Conservation (phyloP, 129 eudicot species). For the Pulicaria dysenterica region DNA sequence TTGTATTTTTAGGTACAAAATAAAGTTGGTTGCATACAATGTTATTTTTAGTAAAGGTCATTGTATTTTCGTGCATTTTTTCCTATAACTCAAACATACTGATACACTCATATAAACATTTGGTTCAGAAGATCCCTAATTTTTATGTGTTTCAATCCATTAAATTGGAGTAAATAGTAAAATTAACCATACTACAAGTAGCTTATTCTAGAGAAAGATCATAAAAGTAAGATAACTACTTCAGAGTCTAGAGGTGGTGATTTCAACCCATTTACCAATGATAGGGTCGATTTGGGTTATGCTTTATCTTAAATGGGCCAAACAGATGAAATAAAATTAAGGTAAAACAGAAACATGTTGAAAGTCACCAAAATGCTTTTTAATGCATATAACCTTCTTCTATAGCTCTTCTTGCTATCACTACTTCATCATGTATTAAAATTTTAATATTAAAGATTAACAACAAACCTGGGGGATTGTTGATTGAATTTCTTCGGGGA, state of each 20-base stretch:
- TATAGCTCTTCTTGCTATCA: too few species aligned
- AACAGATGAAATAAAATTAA: neutral
- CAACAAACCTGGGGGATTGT: constrained; percentile 87
- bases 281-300: neutral
- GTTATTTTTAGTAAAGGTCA: too few species aligned
- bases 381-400: too few species aligned
- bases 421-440: too few species aligned
- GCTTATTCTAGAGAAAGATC: too few species aligned
- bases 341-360: neutral
- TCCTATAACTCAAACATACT: neutral
- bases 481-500: constrained; percentile 89
- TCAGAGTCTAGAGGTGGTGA: neutral
- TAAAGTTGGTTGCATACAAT: too few species aligned
- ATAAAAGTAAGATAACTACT: too few species aligned
- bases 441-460: neutral
- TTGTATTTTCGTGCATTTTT: too few species aligned
- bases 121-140: neutral
- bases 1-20: too few species aligned
- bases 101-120: neutral
- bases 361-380: too few species aligned
- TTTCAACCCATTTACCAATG: neutral
- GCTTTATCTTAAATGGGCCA: neutral
- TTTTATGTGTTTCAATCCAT: neutral
- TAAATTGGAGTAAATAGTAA: too few species aligned
- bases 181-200: too few species aligned